phyloP scores from a whole-genome alignment of 352 stramenopile species.

The Phytophthora chlamydospora region DNA sequence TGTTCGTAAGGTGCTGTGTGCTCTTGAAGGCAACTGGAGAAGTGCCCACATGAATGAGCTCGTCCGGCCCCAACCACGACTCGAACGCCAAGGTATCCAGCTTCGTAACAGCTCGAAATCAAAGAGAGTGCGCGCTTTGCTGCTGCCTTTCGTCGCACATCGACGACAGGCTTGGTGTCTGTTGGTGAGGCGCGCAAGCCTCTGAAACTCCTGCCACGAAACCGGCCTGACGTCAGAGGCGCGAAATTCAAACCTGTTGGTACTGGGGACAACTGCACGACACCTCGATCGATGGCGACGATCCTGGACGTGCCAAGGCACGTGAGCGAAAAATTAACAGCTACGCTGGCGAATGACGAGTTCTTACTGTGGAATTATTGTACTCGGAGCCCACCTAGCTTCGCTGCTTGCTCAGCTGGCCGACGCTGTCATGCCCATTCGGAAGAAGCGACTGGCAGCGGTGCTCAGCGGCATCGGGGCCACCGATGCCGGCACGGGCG shows the following conservation, averaged over 20 bases:
- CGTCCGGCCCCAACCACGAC: conserved; percentile 1
- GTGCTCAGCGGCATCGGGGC: conserved; percentile 24
- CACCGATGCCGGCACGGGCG: conserved; percentile 29
- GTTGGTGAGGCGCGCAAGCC: background rate
- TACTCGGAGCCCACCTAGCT: conserved; percentile 16
- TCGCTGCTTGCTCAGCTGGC: conserved; percentile 36
- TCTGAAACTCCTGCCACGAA: conserved; percentile 19
- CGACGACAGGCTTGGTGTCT: conserved; percentile 14
- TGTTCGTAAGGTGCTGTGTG: conserved; percentile 4
- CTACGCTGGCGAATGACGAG: background rate
- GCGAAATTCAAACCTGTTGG: conserved; percentile 16
- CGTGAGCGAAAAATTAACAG: too few relatives aligned
- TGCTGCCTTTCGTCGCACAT: conserved; percentile 22
- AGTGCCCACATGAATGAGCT: conserved; percentile 18
- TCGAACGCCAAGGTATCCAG: conserved; percentile 21
- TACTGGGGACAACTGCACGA: conserved; percentile 11
- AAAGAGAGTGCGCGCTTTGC: conserved; percentile 11
- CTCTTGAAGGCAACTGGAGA: conserved; percentile 25
- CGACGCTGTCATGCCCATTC: conserved; percentile 59
- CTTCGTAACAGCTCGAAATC: conserved; percentile 32
- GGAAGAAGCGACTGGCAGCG: conserved; percentile 45
- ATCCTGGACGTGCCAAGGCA: too few relatives aligned
- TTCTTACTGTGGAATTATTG: conserved; percentile 34
- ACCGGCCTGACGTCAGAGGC: conserved; percentile 9
- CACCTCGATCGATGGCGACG: too few relatives aligned